Evolutionary conservation across 2,329 filamentous ascomycete genomes (phyloP), one percentile per base, ranked within the genome.

Genomic region (Hymenoscyphus infarciens): DNA sequence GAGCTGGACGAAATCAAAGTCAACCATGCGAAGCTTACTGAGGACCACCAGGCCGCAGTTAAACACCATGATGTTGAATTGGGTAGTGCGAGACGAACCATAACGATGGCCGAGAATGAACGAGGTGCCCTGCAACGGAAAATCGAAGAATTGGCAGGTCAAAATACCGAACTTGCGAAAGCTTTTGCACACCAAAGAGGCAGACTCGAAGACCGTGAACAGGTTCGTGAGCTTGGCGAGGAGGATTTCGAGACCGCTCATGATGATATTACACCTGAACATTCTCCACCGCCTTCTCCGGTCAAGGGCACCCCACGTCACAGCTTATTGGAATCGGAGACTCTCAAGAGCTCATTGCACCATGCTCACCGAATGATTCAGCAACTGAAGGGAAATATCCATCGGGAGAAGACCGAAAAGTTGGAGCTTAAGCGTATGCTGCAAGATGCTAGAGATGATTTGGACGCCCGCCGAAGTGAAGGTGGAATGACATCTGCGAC

Each of bases 391-490:
- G 92, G 90, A 75, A 96, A 93, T 71, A 90, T 98, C 56, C 94
- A 99, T 75, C 90, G 95, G 38, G 95, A 99, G 76, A 99, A 98
- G 86, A 97, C 94, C 0, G 95, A 99, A 76, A 99, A 97, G 81
- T 85, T 98, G 31, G 95, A 99, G 77, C 84, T 98, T 60, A 93
- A 92, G 77, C 90, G 94, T 64, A 91, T 99, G 84, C 85, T 98
- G 33, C 94, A 98, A 77, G 95, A 99, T 72, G 89, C 94, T 27
- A 87, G 93, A 39, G 95, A 99, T 74, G 95, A 99, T 72, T 79
- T 99, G 31, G 95, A 90, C 72, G 82, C 85, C 56, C 84, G 87
- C 64, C 81, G 84, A 56, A 81, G 78, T 59, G 85, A 80, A 62
- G 75, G 76, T 57, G 74, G 77, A 25, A 61, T 75, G 45, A 70